Percentiles rank a stretch among this genome's conserved stretches.
Evolutionary conservation across 164 flowering plant genomes (phyloP).

Genomic region (Sedum album): DNA sequence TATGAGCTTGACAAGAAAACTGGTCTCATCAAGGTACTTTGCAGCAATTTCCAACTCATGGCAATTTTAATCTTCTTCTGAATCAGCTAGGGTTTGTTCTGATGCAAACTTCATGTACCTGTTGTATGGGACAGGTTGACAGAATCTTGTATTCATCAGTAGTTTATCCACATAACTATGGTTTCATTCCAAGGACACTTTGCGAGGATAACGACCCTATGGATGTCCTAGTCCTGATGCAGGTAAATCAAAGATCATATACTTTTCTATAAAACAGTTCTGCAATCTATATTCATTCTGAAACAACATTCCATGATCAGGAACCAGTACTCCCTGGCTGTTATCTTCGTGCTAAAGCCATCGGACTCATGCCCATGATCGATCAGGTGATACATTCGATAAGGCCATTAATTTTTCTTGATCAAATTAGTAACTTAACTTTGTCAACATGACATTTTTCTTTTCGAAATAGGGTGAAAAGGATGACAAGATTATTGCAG

Average conservation of each 20-base stretch:
- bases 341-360: conserved; percentile 75
- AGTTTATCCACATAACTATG: conserved; percentile 94
- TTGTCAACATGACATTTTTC: background rate
- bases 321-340: conserved; percentile 80
- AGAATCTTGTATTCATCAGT: conserved; percentile 84
- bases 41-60: background rate
- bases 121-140: conserved; percentile 94
- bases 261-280: no score
- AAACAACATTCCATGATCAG: conserved; percentile 19
- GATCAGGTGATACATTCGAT: conserved; percentile 63
- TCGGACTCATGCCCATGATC: conserved; percentile 86
- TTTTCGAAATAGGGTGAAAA: background rate
- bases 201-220: conserved; percentile 89
- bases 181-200: conserved; percentile 85
- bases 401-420: background rate
- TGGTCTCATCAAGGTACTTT: conserved; percentile 76
- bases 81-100: background rate
- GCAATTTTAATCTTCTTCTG: background rate
- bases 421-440: background rate
- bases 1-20: conserved; percentile 92
- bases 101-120: background rate
- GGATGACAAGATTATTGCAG: conserved; percentile 10
- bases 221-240: conserved; percentile 86
- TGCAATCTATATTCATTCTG: background rate
- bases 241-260: no score